Base-by-base conservation (phyloP, 2,329 filamentous ascomycete species). In the Trichoderma breve region DNA sequence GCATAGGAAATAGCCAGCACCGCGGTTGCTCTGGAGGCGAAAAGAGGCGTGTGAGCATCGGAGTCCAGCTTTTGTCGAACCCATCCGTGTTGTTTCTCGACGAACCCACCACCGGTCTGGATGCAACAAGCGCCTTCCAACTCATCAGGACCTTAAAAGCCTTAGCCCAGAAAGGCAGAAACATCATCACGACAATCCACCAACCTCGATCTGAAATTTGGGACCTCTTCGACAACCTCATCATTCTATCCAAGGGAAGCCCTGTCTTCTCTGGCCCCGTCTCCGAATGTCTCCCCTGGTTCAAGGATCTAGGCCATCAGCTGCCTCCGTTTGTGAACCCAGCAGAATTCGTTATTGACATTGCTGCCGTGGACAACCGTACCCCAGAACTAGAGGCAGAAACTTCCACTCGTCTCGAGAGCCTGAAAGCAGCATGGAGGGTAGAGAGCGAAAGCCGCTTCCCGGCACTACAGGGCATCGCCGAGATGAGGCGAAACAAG, bases 141-240 rank as follows among this genome's bases (percentile, higher is more conserved):
- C 86, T 95, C 0, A 85, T 94, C 0, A 85, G 89, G 36, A 94
- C 91, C 0, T 80, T 94, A 9, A 93, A 93, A 77, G 84, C 82
- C 8, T 83, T 95, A 2, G 90, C 92, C 0, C 84, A 84, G 43
- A 91, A 91, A 77, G 92, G 91, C 0, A 84, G 92, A 28, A 94
- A 91, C 0, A 85, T 94, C 70, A 87, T 94, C 15, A 90, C 90
- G 0, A 93, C 91, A 0, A 92, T 95, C 43, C 92, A 95, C 78
- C 91, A 93, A 74, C 92, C 92, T 24, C 86, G 92, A 24, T 93
- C 91, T 0, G 92, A 94, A 78, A 94, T 95, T 15, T 95, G 92
- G 92, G 86, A 88, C 36, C 84, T 94, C 18, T 93, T 95, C 76
- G 92, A 94, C 78, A 89, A 90, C 72, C 84, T 94, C 8, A 84